These are phyloP conservation scores for Hamigera avellanea DNA, from an alignment of 495 filamentous ascomycete species.

Conservation along the genomic window DNA sequence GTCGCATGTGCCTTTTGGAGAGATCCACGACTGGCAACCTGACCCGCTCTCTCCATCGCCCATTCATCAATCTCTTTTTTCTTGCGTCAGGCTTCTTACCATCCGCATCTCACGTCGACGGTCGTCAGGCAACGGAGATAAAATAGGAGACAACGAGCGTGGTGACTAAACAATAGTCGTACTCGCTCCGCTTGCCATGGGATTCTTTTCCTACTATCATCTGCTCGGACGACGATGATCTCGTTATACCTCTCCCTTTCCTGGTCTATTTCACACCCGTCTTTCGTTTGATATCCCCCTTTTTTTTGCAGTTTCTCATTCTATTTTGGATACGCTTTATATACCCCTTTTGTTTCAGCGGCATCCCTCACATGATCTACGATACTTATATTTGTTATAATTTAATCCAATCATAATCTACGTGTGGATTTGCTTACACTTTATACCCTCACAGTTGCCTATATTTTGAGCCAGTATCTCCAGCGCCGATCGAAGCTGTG, in stretches of 20 bases:
- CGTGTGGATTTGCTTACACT: not conserved
- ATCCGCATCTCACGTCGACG: constrained; percentile 1
- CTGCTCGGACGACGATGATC: no score
- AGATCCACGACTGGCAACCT: no score
- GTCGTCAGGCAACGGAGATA: no score
- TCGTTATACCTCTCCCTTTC: no score
- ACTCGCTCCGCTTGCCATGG: no score
- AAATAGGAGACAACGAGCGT: no score
- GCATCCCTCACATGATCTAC: not conserved
- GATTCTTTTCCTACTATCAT: no score
- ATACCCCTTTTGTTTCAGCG: constrained; percentile 4
- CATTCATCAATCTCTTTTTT: no score
- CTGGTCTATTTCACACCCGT: no score
- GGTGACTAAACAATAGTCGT: no score
- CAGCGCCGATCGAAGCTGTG: constrained; percentile 25
- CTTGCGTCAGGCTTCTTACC: not conserved
- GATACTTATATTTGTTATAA: not conserved
- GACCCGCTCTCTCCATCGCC: no score
- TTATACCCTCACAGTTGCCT: constrained; percentile 21
- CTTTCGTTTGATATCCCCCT: not conserved
- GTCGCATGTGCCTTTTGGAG: not conserved
- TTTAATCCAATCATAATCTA: not conserved
- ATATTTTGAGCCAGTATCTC: constrained; percentile 19
- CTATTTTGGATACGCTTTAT: constrained; percentile 10
- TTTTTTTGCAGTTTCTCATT: not conserved